These are phyloP conservation scores for Phlebiopsis flavidoalba DNA, from an alignment of 768 basidiomycete genomes.

Conservation along the genomic window DNA sequence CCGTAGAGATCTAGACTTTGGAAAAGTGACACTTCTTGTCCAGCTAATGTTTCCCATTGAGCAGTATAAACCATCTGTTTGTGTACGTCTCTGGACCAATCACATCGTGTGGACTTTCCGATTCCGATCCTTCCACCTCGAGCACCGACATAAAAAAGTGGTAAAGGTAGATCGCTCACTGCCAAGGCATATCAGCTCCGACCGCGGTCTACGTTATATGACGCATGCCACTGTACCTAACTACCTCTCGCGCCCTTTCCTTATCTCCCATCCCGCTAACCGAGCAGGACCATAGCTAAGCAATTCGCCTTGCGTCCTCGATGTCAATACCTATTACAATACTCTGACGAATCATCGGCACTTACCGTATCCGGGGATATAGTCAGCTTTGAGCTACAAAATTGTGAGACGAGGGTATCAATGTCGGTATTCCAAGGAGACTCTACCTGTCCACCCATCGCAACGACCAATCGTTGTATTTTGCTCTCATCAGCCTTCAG, in stretches of 20 bases:
- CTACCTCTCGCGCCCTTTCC: slow-evolving; percentile 68
- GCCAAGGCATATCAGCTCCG: not conserved
- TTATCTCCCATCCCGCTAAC: slow-evolving; percentile 79
- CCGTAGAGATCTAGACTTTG: slow-evolving; percentile 71
- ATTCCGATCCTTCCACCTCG: slow-evolving; percentile 42
- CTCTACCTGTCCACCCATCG: slow-evolving; percentile 81
- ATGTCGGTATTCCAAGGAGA: not conserved
- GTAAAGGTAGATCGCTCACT: slow-evolving; percentile 71
- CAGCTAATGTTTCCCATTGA: slow-evolving; percentile 28
- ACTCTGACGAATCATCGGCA: not conserved
- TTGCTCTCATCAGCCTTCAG: slow-evolving; percentile 68
- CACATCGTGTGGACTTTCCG: slow-evolving; percentile 34
- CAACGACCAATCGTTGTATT: slow-evolving; percentile 56
- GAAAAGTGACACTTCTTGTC: slow-evolving; percentile 52
- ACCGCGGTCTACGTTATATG: not conserved
- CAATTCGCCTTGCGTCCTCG: slow-evolving; percentile 40
- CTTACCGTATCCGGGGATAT: slow-evolving; percentile 71
- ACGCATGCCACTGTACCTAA: slow-evolving; percentile 46
- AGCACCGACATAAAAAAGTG: slow-evolving; percentile 76
- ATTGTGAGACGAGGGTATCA: not conserved
- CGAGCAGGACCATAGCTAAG: slow-evolving; percentile 74
- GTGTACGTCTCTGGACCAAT: slow-evolving; percentile 12
- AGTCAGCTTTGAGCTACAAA: slow-evolving; percentile 70
- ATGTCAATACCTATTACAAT: not conserved
- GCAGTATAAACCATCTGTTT: not conserved